These are phyloP conservation scores for Apiospora hydei DNA, from an alignment of 2,329 filamentous ascomycete genomes.

Conservation along the genomic window DNA sequence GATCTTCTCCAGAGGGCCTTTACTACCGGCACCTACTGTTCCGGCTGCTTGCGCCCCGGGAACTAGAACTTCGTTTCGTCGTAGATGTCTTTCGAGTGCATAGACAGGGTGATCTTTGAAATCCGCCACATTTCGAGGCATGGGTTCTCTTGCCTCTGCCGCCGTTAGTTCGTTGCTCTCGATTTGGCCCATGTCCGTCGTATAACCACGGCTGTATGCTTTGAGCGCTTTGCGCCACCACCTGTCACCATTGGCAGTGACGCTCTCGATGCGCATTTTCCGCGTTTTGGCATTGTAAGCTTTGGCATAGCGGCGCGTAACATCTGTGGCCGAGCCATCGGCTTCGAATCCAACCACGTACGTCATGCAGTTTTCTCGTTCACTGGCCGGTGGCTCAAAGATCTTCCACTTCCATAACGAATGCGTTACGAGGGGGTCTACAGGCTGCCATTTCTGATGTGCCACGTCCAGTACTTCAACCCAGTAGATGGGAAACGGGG, in stretches of 20 bases:
- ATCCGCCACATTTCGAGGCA: constrained; percentile 85
- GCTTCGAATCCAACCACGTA: constrained; percentile 89
- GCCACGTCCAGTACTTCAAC: constrained; percentile 88
- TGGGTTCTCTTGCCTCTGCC: constrained; percentile 77
- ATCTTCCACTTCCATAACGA: constrained; percentile 76
- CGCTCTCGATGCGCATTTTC: constrained; percentile 76
- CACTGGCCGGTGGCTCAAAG: constrained; percentile 83
- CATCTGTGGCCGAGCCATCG: constrained; percentile 79
- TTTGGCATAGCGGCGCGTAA: constrained; percentile 87
- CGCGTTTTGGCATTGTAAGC: constrained; percentile 91
- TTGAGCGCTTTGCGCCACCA: constrained; percentile 64
- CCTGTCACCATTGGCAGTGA: constrained; percentile 53
- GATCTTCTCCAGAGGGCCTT: constrained; percentile 73
- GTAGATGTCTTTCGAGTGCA: constrained; percentile 85
- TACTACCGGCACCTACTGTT: constrained; percentile 74
- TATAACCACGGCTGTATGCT: constrained; percentile 51
- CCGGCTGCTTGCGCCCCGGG: constrained; percentile 75
- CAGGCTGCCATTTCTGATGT: constrained; percentile 89
- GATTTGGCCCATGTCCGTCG: constrained; percentile 77
- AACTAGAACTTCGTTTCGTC: constrained; percentile 81
- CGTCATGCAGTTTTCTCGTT: constrained; percentile 76
- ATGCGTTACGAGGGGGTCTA: constrained; percentile 84
- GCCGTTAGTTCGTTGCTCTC: constrained; percentile 80
- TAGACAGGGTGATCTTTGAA: constrained; percentile 87
- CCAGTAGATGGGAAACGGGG: constrained; percentile 88